Percentiles rank a stretch among this genome's conserved stretches.
Evolutionary conservation across 345 rosid species (phyloP).

Genomic region (Eucalyptus sp.): DNA sequence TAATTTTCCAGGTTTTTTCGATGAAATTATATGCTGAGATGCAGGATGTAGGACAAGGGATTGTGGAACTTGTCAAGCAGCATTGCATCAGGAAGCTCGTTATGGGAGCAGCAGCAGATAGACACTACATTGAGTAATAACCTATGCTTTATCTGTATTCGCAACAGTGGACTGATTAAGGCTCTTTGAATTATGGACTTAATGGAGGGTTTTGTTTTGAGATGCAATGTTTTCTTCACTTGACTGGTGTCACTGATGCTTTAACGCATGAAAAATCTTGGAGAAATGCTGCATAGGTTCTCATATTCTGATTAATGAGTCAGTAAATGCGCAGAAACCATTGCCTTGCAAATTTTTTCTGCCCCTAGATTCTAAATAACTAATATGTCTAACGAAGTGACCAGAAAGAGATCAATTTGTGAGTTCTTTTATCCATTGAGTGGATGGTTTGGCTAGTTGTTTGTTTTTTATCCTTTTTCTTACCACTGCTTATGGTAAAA

Average conservation of each 20-base stretch:
- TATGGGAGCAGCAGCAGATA: slow-evolving; percentile 74
- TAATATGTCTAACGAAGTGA: neutral
- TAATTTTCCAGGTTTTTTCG: slow-evolving; percentile 25
- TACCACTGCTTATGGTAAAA: neutral
- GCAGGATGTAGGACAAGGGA: slow-evolving; percentile 46
- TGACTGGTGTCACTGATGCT: neutral
- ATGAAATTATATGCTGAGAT: slow-evolving; percentile 26
- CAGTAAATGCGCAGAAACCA: neutral
- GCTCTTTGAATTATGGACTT: neutral
- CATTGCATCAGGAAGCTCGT: slow-evolving; percentile 49
- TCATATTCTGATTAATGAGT: neutral
- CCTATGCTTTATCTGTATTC: neutral
- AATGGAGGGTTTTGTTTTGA: neutral
- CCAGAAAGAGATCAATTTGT: neutral
- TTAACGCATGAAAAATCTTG: neutral
- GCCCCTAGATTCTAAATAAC: neutral
- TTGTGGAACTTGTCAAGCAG: slow-evolving; percentile 46
- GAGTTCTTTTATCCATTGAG: neutral
- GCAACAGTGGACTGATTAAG: neutral
- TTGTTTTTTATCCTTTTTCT: neutral
- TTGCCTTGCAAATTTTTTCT: neutral
- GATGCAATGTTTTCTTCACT: neutral
- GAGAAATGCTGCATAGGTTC: neutral
- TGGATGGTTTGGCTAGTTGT: neutral
- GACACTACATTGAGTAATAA: slow-evolving; percentile 33